Evolutionary conservation across 805 yeast species (phyloP).

Genomic region (Jamesozyma spencerorum): DNA sequence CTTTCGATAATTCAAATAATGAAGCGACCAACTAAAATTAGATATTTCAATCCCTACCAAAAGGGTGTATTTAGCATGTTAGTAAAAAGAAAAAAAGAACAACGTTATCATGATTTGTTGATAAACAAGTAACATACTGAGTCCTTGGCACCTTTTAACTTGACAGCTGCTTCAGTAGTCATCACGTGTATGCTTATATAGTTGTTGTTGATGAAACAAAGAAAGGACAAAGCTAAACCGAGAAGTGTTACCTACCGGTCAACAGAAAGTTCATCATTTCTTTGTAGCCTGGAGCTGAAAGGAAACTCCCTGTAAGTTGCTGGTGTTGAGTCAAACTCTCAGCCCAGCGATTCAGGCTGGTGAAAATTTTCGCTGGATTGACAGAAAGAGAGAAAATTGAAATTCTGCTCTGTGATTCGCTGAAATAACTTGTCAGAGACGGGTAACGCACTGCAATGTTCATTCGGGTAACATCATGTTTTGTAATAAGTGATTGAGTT

Average conservation of each 20-base stretch:
- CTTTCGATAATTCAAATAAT: conserved; percentile 70
- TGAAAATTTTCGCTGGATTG: no score
- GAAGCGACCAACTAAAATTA: conserved; percentile 55
- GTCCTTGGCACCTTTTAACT: conserved; percentile 32
- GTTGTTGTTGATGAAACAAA: background rate
- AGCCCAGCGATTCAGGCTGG: no score
- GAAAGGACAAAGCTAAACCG: background rate
- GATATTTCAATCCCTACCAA: background rate
- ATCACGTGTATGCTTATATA: conserved; percentile 7
- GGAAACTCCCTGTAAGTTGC: no score
- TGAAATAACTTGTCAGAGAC: no score
- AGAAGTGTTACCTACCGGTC: no score
- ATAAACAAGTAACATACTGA: conserved; percentile 24
- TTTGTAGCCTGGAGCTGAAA: background rate
- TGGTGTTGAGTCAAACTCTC: no score
- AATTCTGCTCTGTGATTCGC: no score
- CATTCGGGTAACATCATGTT: no score
- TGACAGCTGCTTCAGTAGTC: conserved; percentile 28
- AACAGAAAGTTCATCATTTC: no score
- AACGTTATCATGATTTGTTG: background rate
- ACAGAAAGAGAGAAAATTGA: no score
- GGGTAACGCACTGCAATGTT: no score
- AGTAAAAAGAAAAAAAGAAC: conserved; percentile 3
- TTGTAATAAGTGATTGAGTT: no score
- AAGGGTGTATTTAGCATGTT: conserved; percentile 4